These are phyloP conservation scores for Symbiodinium pilosum DNA, from an alignment of 73 alveolate species.

Conservation along the genomic window DNA sequence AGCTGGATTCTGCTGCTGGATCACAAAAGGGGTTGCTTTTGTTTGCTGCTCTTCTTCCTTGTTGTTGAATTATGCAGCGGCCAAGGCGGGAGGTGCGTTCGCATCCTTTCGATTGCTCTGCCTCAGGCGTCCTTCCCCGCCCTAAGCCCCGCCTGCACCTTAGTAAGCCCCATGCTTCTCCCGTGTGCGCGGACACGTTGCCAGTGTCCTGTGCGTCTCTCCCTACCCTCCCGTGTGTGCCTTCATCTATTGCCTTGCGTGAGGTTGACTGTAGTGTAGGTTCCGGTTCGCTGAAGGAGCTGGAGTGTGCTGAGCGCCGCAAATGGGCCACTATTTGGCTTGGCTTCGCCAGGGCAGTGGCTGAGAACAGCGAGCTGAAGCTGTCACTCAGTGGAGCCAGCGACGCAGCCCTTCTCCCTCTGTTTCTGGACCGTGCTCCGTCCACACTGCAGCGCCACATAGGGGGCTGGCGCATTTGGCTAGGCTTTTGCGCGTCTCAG, in stretches of 20 bases:
- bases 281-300: not conserved
- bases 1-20: no score
- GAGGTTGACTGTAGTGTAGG: not conserved
- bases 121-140: not conserved
- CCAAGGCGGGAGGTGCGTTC: not conserved
- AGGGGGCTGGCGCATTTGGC: not conserved
- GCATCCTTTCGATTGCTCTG: not conserved
- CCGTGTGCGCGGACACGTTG: not conserved
- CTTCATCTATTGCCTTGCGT: not conserved
- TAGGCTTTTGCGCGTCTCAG: not conserved
- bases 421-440: not conserved
- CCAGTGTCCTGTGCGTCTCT: not conserved
- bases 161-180: not conserved
- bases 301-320: not conserved
- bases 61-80: not conserved
- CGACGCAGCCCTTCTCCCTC: not conserved
- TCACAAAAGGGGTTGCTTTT: no score
- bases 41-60: no score
- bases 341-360: not conserved
- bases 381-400: not conserved
- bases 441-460: not conserved
- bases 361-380: not conserved
- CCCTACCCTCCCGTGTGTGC: not conserved
- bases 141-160: not conserved
- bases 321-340: not conserved